These are phyloP conservation scores for Blastocladiella emersonii DNA, from an alignment of 371 early-diverging fungal genomes.

Conservation along the genomic window DNA sequence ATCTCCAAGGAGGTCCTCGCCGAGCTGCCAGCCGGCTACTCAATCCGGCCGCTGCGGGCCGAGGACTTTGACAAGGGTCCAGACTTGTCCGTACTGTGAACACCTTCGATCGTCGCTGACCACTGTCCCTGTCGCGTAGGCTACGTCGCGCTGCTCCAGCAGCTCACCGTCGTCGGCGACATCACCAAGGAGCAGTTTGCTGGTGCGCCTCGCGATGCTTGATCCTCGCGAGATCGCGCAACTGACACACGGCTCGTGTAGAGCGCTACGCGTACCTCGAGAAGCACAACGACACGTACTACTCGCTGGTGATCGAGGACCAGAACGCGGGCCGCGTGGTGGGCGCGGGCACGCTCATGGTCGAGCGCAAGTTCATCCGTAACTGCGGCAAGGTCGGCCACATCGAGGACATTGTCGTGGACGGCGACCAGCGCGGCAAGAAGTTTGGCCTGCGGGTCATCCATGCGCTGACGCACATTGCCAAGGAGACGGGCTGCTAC, in stretches of 20 bases:
- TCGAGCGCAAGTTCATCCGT: slow-evolving; percentile 93
- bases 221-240: neutral
- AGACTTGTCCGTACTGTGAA: neutral
- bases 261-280: slow-evolving; percentile 59
- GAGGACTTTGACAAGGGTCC: slow-evolving; percentile 55
- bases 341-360: slow-evolving; percentile 84
- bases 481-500: neutral
- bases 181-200: slow-evolving; percentile 21
- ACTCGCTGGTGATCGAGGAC: slow-evolving; percentile 65
- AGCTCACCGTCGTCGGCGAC: slow-evolving; percentile 27
- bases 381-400: slow-evolving; percentile 56
- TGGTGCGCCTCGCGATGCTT: slow-evolving; percentile 1
- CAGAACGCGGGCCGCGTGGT: slow-evolving; percentile 36
- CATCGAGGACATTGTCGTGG: slow-evolving; percentile 90
- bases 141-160: slow-evolving; percentile 27
- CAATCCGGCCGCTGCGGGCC: slow-evolving; percentile 61
- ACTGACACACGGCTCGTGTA: too few species aligned
- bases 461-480: neutral
- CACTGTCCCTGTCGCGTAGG: slow-evolving; percentile 12
- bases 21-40: slow-evolving; percentile 60
- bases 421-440: slow-evolving; percentile 78
- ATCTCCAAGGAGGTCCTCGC: slow-evolving; percentile 61
- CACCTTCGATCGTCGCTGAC: neutral
- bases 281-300: slow-evolving; percentile 39
- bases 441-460: slow-evolving; percentile 44